A percentile compares a stretch with the other conserved stretches of the same genome.
These are phyloP conservation scores for Peniophora sp. DNA, from an alignment of 1,284 basidiomycete genomes.

Conservation along the genomic window DNA sequence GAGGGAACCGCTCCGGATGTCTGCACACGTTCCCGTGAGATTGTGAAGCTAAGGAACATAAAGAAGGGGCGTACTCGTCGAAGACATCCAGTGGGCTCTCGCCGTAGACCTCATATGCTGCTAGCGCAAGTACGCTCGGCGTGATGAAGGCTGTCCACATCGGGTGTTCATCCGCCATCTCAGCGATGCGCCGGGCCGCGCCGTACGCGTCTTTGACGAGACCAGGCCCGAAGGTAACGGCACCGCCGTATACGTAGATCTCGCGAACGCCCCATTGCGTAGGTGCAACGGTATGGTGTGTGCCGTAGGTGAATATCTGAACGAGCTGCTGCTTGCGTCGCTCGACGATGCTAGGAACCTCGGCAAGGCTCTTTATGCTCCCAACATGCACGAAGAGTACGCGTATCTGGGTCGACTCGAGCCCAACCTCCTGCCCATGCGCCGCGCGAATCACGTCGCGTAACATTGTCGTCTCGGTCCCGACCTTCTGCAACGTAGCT, in stretches of 20 bases:
- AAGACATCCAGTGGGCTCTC: not conserved
- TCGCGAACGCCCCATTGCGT: slow-evolving; percentile 51
- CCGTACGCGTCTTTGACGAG: slow-evolving; percentile 46
- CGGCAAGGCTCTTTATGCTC: slow-evolving; percentile 37
- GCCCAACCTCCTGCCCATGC: slow-evolving; percentile 26
- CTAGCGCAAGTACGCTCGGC: slow-evolving; percentile 49
- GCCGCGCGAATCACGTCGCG: slow-evolving; percentile 35
- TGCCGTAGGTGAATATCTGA: slow-evolving; percentile 61
- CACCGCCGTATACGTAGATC: slow-evolving; percentile 59
- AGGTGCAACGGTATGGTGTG: slow-evolving; percentile 39
- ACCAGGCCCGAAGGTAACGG: slow-evolving; percentile 56
- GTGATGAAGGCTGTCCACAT: slow-evolving; percentile 58
- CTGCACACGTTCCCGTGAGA: not conserved
- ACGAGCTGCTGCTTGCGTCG: slow-evolving; percentile 32
- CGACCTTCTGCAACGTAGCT: slow-evolving; percentile 7
- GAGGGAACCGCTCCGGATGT: not conserved
- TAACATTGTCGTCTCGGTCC: slow-evolving; percentile 40
- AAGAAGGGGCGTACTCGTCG: not conserved
- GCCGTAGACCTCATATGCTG: slow-evolving; percentile 14
- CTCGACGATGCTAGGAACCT: slow-evolving; percentile 37
- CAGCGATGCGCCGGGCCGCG: slow-evolving; percentile 36
- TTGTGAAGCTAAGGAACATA: not conserved
- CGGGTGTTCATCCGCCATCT: slow-evolving; percentile 45
- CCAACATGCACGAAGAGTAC: slow-evolving; percentile 61
- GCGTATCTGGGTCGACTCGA: slow-evolving; percentile 29